phyloP scores from a whole-genome alignment of 495 filamentous ascomycete species.

The Tuber brumale region DNA sequence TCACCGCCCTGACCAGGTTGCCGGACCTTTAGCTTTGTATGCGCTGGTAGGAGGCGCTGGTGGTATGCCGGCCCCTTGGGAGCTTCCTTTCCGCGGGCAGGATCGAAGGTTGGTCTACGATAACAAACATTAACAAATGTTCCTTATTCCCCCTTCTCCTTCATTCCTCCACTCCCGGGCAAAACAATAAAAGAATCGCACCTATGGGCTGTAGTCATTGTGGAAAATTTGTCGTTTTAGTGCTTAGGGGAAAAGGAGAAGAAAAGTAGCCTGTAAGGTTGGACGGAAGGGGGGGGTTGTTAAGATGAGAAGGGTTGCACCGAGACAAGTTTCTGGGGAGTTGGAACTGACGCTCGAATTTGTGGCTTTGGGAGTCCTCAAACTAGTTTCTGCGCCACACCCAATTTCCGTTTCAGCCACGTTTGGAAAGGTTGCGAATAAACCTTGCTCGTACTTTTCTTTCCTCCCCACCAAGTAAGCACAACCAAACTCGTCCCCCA shows the following conservation, averaged over 20 bases:
- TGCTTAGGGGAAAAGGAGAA: background rate
- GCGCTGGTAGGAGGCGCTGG: slow-evolving; percentile 86
- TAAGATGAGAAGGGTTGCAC: background rate
- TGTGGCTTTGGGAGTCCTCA: background rate
- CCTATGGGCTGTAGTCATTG: slow-evolving; percentile 61
- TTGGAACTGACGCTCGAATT: background rate
- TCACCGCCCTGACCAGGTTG: slow-evolving; percentile 85
- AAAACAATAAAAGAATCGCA: background rate
- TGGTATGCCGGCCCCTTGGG: slow-evolving; percentile 92
- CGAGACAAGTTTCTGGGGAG: background rate
- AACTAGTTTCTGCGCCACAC: background rate
- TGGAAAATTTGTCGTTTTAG: slow-evolving; percentile 30
- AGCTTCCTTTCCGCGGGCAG: slow-evolving; percentile 90
- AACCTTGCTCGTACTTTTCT: background rate
- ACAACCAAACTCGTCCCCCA: slow-evolving; percentile 2
- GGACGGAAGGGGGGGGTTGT: slow-evolving; percentile 11
- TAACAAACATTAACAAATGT: slow-evolving; percentile 37
- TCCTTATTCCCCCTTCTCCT: background rate
- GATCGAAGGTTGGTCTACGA: slow-evolving; percentile 89
- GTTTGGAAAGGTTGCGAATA: background rate
- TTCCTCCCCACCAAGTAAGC: slow-evolving; percentile 5
- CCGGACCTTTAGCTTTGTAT: slow-evolving; percentile 82
- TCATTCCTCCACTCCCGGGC: background rate
- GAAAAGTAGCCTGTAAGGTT: background rate
- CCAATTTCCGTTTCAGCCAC: background rate